phyloP scores from a whole-genome alignment of 2,329 filamentous ascomycete genomes.

The Domatiomyces globalis region DNA sequence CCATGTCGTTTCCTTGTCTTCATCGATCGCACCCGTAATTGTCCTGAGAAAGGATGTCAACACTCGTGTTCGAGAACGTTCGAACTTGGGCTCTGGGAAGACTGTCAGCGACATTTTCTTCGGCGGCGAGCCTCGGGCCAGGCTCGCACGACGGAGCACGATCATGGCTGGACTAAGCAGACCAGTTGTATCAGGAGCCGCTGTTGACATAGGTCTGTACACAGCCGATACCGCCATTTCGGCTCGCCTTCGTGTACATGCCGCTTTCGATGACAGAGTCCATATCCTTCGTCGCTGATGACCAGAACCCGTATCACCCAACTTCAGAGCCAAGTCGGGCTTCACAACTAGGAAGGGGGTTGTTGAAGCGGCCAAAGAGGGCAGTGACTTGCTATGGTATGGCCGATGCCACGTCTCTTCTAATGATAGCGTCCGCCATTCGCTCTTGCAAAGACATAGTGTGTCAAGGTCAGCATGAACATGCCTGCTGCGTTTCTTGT shows the following conservation, averaged over 20 bases:
- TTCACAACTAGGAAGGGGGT: background rate
- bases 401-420: background rate
- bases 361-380: background rate
- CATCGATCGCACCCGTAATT: conserved; percentile 4
- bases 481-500: background rate
- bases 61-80: conserved; percentile 7
- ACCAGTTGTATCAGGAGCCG: background rate
- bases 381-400: background rate
- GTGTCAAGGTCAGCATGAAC: background rate
- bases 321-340: background rate
- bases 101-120: conserved; percentile 11
- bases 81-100: conserved; percentile 16
- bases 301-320: background rate
- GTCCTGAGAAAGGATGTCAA: conserved; percentile 11
- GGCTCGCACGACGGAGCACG: conserved; percentile 16
- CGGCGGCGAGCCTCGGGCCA: background rate
- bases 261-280: conserved; percentile 14
- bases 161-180: conserved; percentile 16
- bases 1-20: background rate
- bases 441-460: background rate
- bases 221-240: conserved; percentile 1
- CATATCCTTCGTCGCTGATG: conserved; percentile 8
- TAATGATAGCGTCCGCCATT: background rate
- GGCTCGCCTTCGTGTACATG: conserved; percentile 9
- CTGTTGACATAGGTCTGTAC: background rate